Evolutionary conservation across 257 asterid genomes (phyloP), one percentile per base, ranked within the genome.

Genomic region (Ophiorrhiza pumila): DNA sequence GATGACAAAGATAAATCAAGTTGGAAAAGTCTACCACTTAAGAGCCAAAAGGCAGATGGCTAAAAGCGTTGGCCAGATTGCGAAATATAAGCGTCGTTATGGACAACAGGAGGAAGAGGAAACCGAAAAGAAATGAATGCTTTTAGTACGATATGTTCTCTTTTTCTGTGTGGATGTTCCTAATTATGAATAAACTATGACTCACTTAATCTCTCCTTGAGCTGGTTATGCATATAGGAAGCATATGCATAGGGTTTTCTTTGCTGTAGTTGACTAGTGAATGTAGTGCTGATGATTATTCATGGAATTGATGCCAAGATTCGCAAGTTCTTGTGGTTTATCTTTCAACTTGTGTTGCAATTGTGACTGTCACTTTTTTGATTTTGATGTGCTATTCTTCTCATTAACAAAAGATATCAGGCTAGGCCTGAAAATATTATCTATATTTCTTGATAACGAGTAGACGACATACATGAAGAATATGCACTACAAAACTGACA

Each of bases 11-110:
- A 79, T 91, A 66, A 87, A 89, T 76, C 83, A 81, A 77, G 85
- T 78, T 27, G 96, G 96, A 57, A 91, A 91, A 82, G 90, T 89
- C 53, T 87, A 91, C 72, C 97, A 89, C 71, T 66, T 85, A 53
- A 88, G 90, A 22, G 90, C 93, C 1, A 85, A 77, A 86, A 65
- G 86, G 71, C 91, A 90, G 82, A 84, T 88, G 95, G 91, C 94
- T 69, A 79, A 87, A 65, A 86, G 85, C 79, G 61, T 85, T 69
- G 93, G 97, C 4, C 91, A 84, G 84, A 78, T 91, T 23, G 93
- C 97, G 22, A 91, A 91, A 84, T 91, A 77, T 71, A 86, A 83
- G 81, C 88, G 91, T 14, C 87, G 86, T 7, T 91, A 85, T 71
- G 93, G 86, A 63, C 89, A 76, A 27, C 69, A 84, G 53, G 73